Percentiles rank a stretch among this genome's conserved stretches.
Evolutionary conservation across 73 alveolate genomes (phyloP).

Genomic region (Symbiodinium pilosum): DNA sequence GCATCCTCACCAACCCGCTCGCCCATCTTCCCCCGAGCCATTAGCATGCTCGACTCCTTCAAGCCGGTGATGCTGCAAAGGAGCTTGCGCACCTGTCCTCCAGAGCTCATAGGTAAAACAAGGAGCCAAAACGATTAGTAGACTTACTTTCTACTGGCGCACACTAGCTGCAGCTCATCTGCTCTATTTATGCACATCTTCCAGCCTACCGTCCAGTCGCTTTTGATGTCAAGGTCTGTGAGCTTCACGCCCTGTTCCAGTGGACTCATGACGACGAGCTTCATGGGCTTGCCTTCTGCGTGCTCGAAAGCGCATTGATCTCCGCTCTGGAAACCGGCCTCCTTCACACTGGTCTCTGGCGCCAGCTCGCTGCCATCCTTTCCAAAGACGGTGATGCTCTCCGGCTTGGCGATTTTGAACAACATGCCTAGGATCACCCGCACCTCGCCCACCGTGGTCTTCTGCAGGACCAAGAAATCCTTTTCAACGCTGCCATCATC

Average conservation of each 20-base stretch:
- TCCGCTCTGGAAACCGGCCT: not conserved
- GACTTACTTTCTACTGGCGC: too few species aligned
- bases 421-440: conserved; percentile 60
- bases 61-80: conserved; percentile 92
- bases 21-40: conserved; percentile 92
- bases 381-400: not conserved
- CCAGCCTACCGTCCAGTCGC: conserved; percentile 78
- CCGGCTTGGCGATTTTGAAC: not conserved
- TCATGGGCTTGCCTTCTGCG: conserved; percentile 22
- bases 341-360: not conserved
- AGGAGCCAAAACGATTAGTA: too few species aligned
- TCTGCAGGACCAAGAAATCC: conserved; percentile 50
- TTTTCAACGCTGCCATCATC: conserved; percentile 47
- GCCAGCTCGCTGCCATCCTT: not conserved
- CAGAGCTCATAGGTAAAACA: not conserved
- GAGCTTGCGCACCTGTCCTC: conserved; percentile 88
- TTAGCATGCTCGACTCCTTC: conserved; percentile 65
- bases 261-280: conserved; percentile 82
- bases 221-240: conserved; percentile 81
- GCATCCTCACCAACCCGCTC: conserved; percentile 89
- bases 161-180: too few species aligned
- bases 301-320: not conserved
- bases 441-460: conserved; percentile 63
- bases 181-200: too few species aligned
- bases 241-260: conserved; percentile 68